Base-by-base conservation (phyloP, 164 flowering plant genomes). In the Chimonanthus salicifolius region DNA sequence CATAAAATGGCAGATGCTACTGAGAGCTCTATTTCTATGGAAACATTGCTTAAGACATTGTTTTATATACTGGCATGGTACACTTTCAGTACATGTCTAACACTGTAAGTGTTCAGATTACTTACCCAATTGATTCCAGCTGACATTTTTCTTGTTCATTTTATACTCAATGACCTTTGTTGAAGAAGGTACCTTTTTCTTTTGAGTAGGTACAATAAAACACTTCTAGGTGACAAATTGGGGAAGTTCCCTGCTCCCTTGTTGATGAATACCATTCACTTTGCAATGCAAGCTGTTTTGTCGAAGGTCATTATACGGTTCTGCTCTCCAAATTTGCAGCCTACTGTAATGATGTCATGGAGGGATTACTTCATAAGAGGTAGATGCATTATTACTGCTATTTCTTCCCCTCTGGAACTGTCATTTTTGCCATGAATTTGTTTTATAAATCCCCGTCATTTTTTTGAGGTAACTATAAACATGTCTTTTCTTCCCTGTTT, bases 201-300 rank as follows among this genome's bases (percentile, higher is more conserved):
- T 74, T 73, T 79, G 77, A 64, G 4, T 74, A 96, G 99, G 85
- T 96, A 96, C 71, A 96, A 96, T 78, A 96, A 96, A 81, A 85
- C 88, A 66, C 81, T 96, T 50, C 79, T 96, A 72, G 99, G 99
- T 75, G 98, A 96, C 80, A 77, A 96, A 74, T 69, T 96, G 87
- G 98, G 99, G 72, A 90, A 83, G 78, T 96, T 96, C 77, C 99
- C 99, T 2, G 99, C 99, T 80, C 99, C 99, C 18, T 79, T 96
- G 74, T 78, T 96, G 84, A 94, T 96, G 99, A 96, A 94, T 79
- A 88, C 97, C 45, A 80, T 96, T 66, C 99, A 96, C 79, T 96
- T 96, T 69, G 47, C 84, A 8, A 88, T 96, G 99, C 99, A 96
- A 94, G 99, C 99, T 76, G 80, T 87, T 75, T 74, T 96, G 51